Conservation (phyloP, 208 protist genomes). For the Acanthamoeba lenticulata region DNA sequence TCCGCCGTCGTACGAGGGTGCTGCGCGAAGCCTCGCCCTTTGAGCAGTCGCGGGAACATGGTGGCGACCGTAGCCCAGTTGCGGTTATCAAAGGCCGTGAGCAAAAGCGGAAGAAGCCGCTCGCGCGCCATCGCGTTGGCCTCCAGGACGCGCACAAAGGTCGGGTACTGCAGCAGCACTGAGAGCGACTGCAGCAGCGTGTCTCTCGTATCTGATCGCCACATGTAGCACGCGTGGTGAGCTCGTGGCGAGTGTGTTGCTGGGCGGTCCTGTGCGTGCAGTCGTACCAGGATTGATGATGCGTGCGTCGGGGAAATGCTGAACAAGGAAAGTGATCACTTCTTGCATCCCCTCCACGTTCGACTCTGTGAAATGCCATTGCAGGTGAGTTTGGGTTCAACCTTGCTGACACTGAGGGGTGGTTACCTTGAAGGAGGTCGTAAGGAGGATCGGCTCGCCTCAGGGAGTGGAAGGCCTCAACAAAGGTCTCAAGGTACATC, state of each 20-base stretch:
- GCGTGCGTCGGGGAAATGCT: conserved; percentile 21
- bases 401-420: not conserved
- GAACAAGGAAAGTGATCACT: conserved; percentile 49
- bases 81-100: conserved; percentile 63
- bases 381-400: not conserved
- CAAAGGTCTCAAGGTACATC: conserved; percentile 36
- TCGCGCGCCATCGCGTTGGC: not conserved
- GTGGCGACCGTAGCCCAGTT: conserved; percentile 59
- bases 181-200: conserved; percentile 64
- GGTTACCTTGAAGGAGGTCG: conserved; percentile 9
- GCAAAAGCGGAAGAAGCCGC: conserved; percentile 18
- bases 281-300: conserved; percentile 63
- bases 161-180: conserved; percentile 58
- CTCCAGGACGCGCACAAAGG: conserved; percentile 55
- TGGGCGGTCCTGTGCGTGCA: not conserved
- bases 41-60: conserved; percentile 54
- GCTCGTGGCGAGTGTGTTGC: not conserved
- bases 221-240: too few relatives aligned
- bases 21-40: conserved; percentile 64
- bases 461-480: conserved; percentile 60
- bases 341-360: conserved; percentile 17
- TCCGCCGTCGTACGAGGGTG: not conserved
- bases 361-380: not conserved
- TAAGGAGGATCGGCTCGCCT: conserved; percentile 29
- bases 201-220: conserved; percentile 60